Percentiles rank a stretch among this genome's conserved stretches.
These are phyloP conservation scores for Dioscorea alata DNA, from an alignment of 106 monocot species.

Conservation along the genomic window DNA sequence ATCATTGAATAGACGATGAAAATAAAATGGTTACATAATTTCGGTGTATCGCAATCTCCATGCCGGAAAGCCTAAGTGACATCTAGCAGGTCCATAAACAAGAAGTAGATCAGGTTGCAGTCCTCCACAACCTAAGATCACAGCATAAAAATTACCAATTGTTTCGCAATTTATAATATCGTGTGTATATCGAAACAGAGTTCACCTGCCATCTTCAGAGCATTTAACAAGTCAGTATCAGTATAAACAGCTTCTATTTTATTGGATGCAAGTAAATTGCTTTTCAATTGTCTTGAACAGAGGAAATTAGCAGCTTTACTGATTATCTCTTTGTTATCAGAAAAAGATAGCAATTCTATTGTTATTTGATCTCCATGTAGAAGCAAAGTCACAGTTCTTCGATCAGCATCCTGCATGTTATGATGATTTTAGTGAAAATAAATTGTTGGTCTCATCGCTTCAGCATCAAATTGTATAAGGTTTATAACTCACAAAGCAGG, in stretches of 20 bases:
- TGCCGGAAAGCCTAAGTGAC: constrained; percentile 93
- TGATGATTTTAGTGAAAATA: neutral
- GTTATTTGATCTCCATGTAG: constrained; percentile 25
- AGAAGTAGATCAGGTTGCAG: constrained; percentile 81
- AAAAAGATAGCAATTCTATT: constrained; percentile 57
- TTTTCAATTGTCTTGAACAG: constrained; percentile 42
- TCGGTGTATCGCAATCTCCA: constrained; percentile 91
- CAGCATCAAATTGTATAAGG: neutral
- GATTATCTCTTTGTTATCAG: constrained; percentile 67
- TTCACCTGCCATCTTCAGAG: constrained; percentile 62
- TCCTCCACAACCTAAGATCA: constrained; percentile 56
- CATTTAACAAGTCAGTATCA: constrained; percentile 64
- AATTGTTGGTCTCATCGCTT: neutral
- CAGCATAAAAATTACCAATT: too few species aligned
- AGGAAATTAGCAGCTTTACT: constrained; percentile 76
- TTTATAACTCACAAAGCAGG: constrained; percentile 21
- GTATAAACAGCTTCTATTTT: constrained; percentile 29
- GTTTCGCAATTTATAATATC: neutral
- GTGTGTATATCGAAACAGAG: neutral
- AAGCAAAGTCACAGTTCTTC: constrained; percentile 14
- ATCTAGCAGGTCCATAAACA: constrained; percentile 77
- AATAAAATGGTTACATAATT: constrained; percentile 56
- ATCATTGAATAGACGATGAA: neutral
- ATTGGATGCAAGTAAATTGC: constrained; percentile 12
- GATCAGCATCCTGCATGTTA: constrained; percentile 31